Base-by-base conservation (phyloP, 352 stramenopile genomes). In the Globisporangium nagaii region DNA sequence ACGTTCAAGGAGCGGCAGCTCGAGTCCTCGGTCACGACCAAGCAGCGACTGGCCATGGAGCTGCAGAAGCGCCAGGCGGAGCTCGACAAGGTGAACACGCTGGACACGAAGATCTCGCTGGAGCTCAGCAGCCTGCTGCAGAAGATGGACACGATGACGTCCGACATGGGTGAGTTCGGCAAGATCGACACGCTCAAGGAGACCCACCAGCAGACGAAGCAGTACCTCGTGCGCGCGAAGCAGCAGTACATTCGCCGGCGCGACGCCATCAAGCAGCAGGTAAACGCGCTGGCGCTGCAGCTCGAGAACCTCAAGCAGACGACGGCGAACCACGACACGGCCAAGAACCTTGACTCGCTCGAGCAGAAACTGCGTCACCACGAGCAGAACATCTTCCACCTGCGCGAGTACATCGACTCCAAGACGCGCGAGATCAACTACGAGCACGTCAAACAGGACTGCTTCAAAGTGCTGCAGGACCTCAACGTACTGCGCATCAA, bases 1-100 rank as follows among this genome's bases (percentile, higher is more conserved):
- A 90, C 62, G 25, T 96, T 97, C 67, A 97, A 97, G 64, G 86
- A 97, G 65, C 79, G 82, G 15, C 89, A 97, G 58, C 79, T 97
- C n/a, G 90, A 96, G 66, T 95, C 77, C 7, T 90, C 80, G 17
- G 68, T 93, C 40, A 83, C 84, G 25, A 97, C 90, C 6, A 96
- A 95, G 70, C 76, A 90, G 56, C 78, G 88, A 1, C 71, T 97
- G 15, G 67, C 80, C 31, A 80, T 86, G 66, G 87, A 97, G 58
- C 69, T 95, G 3, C 74, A 85, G 52, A 96, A 96, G 60, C 84
- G 90, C 4, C 84, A 94, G 54, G 70, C 74, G 5, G 90, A 97
- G 61, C 77, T 97, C 34, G 82, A 90, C 39, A 97, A 97, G 62
- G 88, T 96, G 15, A 94, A 96, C 65, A 96, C 81, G 24, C 66